Base-by-base conservation (phyloP, 441 rosid genomes). In the Sinapis alba region DNA sequence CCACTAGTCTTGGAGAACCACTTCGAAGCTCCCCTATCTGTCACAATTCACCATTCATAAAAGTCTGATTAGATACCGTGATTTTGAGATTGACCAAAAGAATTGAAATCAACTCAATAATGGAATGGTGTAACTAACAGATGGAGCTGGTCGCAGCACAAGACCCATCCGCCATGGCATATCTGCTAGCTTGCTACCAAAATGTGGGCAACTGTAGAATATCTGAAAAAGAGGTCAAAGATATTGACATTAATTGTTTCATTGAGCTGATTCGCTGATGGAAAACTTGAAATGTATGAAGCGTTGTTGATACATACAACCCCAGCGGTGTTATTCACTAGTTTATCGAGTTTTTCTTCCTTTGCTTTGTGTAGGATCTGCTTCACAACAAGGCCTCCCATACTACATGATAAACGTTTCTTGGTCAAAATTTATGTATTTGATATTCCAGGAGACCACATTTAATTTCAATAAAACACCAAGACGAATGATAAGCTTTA, bases 131-230 rank as follows among this genome's bases (percentile, higher is more conserved):
- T 24, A 76, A 85, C 99, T 85, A 30, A 96, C 98, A 68, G 89
- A 85, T 80, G 98, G 99, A 79, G 97, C 99, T 1, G 99, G 98
- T 13, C 98, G 98, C 21, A 93, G 68, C 78, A 96, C 97, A 50
- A 93, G 93, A 62, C 98, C 98, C 97, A 93, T 93, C 71, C 96
- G 90, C 97, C 94, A 93, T 23, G 98, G 99, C 98, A 96, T 87
- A 82, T 96, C 99, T 43, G 99, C 99, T 70, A 96, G 85, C 79
- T 89, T 93, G 86, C 98, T 96, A 67, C 99, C 99, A 69, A 96
- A 96, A 81, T 93, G 98, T 47, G 98, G 99, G 81, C 97, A 96
- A 82, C 98, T 96, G 78, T 96, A 96, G 82, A 96, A 96, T 69
- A 93, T 90, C 97, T 96, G 87, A 75, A 71, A 85, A 41, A 73